Base-by-base conservation (phyloP, 495 filamentous ascomycete species). In the Trichoderma virens region DNA sequence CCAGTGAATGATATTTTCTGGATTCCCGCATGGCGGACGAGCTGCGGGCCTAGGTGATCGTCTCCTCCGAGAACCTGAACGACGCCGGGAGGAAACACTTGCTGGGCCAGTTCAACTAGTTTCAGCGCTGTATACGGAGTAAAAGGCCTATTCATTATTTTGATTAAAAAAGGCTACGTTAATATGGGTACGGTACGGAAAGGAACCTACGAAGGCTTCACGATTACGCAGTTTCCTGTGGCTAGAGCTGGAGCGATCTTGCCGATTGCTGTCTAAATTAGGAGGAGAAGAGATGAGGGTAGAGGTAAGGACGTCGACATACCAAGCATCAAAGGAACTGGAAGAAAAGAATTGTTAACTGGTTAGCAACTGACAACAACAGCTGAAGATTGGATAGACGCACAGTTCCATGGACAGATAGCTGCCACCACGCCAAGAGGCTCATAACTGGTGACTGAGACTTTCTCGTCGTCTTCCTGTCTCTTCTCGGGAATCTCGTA, bases 1-100 rank as follows among this genome's bases (percentile, higher is more conserved):
- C 85, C 85, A 1, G 85, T 87, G 67, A 88, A 87, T 32, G 73
- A 76, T 65, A 87, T 83, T 71, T 88, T 88, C 25, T 79, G 78
- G 61, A 87, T 80, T 0, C 69, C 75, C 0, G 81, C 77, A 67
- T 86, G 83, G 0, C 69, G 68, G 2, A 80, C 82, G 2, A 85
- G 64, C 74, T 73, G 70, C 0, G 83, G 81, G 0, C 84, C 85
- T 3, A 87, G 74, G 14, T 75, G 70, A 39, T 85, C 82, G 51
- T 77, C 81, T 5, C 85, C 85, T 65, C 81, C 80, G 5, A 87
- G 71, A 34, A 73, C 84, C 66, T 87, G 82, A 0, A 88, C 54
- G 9, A 87, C 77, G 35, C 85, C 85, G 0, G 81, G 80, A 5
- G 85, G 84, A 71, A 87, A 84, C 70, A 83, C 73, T 11, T 71